phyloP scores from a whole-genome alignment of 2,329 filamentous ascomycete genomes.

The Coniochaeta hoffmannii region DNA sequence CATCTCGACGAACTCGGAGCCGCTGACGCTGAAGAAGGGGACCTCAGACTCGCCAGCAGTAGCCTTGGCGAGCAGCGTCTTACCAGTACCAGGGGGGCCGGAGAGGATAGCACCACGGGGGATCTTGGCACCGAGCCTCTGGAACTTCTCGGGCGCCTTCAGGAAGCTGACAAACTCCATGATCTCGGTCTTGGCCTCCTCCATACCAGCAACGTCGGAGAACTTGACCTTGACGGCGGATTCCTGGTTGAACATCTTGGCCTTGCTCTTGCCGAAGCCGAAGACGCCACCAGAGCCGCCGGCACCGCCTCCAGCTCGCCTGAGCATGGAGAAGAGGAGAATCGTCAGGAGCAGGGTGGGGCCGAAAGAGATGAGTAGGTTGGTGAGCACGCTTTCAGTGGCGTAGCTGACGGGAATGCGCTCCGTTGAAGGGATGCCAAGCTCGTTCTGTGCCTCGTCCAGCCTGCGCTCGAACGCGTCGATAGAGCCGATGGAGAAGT shows the following conservation, averaged over 20 bases:
- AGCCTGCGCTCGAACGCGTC: slow-evolving; percentile 87
- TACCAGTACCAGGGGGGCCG: slow-evolving; percentile 97
- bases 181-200: slow-evolving; percentile 96
- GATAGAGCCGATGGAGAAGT: slow-evolving; percentile 91
- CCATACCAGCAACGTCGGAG: slow-evolving; percentile 91
- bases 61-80: slow-evolving; percentile 93
- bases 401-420: slow-evolving; percentile 89
- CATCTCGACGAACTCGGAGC: slow-evolving; percentile 99
- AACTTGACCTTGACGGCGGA: slow-evolving; percentile 96
- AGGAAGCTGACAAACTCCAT: slow-evolving; percentile 99
- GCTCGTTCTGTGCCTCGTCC: slow-evolving; percentile 79
- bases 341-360: slow-evolving; percentile 84
- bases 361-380: slow-evolving; percentile 68
- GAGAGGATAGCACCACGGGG: slow-evolving; percentile 93
- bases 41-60: slow-evolving; percentile 95
- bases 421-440: slow-evolving; percentile 79
- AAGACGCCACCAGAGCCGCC: slow-evolving; percentile 73
- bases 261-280: slow-evolving; percentile 90
- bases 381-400: slow-evolving; percentile 66
- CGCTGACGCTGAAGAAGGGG: slow-evolving; percentile 96
- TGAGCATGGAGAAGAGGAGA: slow-evolving; percentile 70
- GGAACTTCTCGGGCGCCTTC: slow-evolving; percentile 86
- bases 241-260: slow-evolving; percentile 97
- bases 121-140: slow-evolving; percentile 94
- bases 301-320: slow-evolving; percentile 63